Evolutionary conservation across 2,329 filamentous ascomycete genomes (phyloP).

Genomic region (Penicillium sp.): DNA sequence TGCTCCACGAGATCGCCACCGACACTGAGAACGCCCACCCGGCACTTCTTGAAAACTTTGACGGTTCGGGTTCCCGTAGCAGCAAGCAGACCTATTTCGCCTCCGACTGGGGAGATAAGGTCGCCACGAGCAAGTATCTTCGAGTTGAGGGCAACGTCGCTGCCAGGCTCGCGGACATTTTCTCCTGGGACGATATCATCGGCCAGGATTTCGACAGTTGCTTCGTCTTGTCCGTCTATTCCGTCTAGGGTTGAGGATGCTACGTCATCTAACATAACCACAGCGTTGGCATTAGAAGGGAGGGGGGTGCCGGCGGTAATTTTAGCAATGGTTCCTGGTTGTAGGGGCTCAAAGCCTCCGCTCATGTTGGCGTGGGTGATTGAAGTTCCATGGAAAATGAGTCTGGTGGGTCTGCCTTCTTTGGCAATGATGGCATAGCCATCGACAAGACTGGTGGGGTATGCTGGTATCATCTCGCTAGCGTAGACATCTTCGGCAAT

Average conservation of each 20-base stretch:
- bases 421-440: slow-evolving; percentile 87
- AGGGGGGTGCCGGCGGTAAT: slow-evolving; percentile 93
- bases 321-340: slow-evolving; percentile 72
- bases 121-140: slow-evolving; percentile 74
- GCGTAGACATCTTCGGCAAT: slow-evolving; percentile 82
- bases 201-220: slow-evolving; percentile 80
- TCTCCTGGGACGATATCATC: slow-evolving; percentile 72
- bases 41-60: slow-evolving; percentile 69
- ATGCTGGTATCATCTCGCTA: slow-evolving; percentile 79
- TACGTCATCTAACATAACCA: slow-evolving; percentile 96
- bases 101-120: slow-evolving; percentile 76
- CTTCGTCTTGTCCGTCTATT: slow-evolving; percentile 82
- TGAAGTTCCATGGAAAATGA: slow-evolving; percentile 51
- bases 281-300: slow-evolving; percentile 79
- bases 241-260: slow-evolving; percentile 57
- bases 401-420: slow-evolving; percentile 90
- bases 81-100: slow-evolving; percentile 84
- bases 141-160: slow-evolving; percentile 71
- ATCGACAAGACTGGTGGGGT: slow-evolving; percentile 91
- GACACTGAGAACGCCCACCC: slow-evolving; percentile 84
- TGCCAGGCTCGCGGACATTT: slow-evolving; percentile 88
- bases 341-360: slow-evolving; percentile 59
- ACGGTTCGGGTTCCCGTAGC: slow-evolving; percentile 74
- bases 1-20: slow-evolving; percentile 90
- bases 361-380: slow-evolving; percentile 72